A percentile compares a stretch with the other conserved stretches of the same genome.
These are phyloP conservation scores for Ophiostoma montium DNA, from an alignment of 2,329 filamentous ascomycete genomes.

Conservation along the genomic window DNA sequence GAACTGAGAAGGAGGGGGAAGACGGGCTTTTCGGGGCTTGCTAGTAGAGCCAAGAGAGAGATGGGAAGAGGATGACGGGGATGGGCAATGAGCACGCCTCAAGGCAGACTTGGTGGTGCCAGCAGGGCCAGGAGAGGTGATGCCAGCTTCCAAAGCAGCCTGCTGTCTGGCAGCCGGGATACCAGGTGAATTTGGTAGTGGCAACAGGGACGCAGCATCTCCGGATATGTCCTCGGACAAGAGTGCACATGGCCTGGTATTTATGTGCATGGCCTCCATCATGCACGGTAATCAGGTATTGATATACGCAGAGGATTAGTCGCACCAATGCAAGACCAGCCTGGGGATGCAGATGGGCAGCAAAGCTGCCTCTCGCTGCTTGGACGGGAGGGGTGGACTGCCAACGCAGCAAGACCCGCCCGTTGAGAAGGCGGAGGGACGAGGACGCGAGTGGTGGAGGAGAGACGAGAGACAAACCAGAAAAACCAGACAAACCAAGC, in stretches of 20 bases:
- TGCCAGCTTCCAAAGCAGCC: conserved; percentile 7
- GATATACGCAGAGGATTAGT: not conserved
- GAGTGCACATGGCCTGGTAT: conserved; percentile 6
- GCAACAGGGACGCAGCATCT: not conserved
- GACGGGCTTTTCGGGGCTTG: too few relatives aligned
- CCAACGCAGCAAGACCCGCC: conserved; percentile 9
- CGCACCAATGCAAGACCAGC: conserved; percentile 12
- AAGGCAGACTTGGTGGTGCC: not conserved
- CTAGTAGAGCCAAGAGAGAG: not conserved
- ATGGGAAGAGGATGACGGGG: not conserved
- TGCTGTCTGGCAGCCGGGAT: conserved; percentile 4
- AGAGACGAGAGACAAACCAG: not conserved
- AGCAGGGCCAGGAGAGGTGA: conserved; percentile 6
- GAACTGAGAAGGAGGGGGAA: not conserved
- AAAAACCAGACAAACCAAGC: not conserved
- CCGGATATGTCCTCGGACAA: not conserved
- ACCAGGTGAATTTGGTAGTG: not conserved
- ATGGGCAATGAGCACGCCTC: not conserved
- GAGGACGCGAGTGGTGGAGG: not conserved
- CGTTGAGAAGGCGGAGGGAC: conserved; percentile 2
- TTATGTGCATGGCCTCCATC: not conserved
- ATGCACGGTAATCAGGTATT: not conserved
- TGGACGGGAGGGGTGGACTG: conserved; percentile 2
- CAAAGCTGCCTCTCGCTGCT: not conserved
- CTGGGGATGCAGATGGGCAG: not conserved